Evolutionary conservation across 1,139 yeast genomes (phyloP).

Genomic region (Fermentozyma sake): DNA sequence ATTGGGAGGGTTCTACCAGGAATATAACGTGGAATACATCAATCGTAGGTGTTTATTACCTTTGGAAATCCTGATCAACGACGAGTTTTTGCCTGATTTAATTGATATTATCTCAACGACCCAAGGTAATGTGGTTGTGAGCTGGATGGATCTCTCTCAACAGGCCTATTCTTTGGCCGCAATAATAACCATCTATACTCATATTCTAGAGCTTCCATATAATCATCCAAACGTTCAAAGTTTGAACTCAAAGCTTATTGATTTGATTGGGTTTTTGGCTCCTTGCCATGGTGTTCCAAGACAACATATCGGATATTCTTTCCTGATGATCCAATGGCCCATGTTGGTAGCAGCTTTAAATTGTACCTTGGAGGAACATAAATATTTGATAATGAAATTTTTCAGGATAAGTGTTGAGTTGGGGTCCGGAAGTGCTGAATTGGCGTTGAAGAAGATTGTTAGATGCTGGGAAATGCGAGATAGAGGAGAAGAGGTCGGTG

Average conservation of each 20-base stretch:
- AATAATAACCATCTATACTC: constrained; percentile 28
- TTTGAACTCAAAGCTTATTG: constrained; percentile 23
- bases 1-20: constrained; percentile 29
- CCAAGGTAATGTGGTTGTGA: constrained; percentile 17
- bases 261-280: constrained; percentile 23
- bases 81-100: constrained; percentile 18
- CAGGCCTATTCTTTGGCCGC: constrained; percentile 36
- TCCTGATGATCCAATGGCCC: constrained; percentile 61
- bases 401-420: constrained; percentile 24
- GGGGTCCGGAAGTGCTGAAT: constrained; percentile 24
- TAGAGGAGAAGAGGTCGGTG: constrained; percentile 11
- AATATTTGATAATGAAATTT: constrained; percentile 40
- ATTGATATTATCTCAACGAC: constrained; percentile 10
- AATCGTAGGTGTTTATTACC: constrained; percentile 18
- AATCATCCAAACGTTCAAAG: constrained; percentile 30
- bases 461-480: constrained; percentile 14
- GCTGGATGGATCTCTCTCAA: constrained; percentile 43
- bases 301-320: constrained; percentile 22
- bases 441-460: constrained; percentile 14
- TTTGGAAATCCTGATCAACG: constrained; percentile 3
- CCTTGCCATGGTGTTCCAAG: constrained; percentile 18
- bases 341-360: constrained; percentile 58
- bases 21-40: constrained; percentile 20
- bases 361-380: constrained; percentile 43
- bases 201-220: constrained; percentile 30